Conservation (phyloP, 2,329 filamentous ascomycete genomes). For the Stagonosporopsis rhizophila region DNA sequence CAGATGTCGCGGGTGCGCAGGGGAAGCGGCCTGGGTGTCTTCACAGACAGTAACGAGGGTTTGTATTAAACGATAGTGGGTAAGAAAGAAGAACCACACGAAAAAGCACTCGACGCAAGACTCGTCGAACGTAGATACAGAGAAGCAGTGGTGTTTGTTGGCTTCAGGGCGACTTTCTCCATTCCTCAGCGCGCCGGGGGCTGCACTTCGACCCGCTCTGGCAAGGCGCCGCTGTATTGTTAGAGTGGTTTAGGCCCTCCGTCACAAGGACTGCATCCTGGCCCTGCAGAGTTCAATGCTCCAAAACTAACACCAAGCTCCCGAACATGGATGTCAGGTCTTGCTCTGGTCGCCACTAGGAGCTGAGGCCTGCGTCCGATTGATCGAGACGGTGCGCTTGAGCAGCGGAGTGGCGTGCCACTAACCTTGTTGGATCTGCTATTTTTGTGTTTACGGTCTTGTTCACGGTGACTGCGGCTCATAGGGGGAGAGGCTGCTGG, state of each 20-base stretch:
- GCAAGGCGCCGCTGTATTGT: slow-evolving; percentile 20
- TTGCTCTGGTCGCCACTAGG: slow-evolving; percentile 28
- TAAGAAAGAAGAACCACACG: slow-evolving; percentile 32
- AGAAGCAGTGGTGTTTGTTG: slow-evolving; percentile 20
- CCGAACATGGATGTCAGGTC: slow-evolving; percentile 24
- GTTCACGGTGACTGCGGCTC: slow-evolving; percentile 16
- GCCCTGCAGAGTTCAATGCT: slow-evolving; percentile 12
- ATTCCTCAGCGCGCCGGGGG: slow-evolving; percentile 29
- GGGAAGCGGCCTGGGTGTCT: slow-evolving; percentile 4
- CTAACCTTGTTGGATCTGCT: slow-evolving; percentile 18
- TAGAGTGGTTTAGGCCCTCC: slow-evolving; percentile 23
- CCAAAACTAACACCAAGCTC: slow-evolving; percentile 19
- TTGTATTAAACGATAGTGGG: slow-evolving; percentile 36
- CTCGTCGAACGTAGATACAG: slow-evolving; percentile 15
- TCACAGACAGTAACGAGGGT: slow-evolving; percentile 27
- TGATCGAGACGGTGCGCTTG: slow-evolving; percentile 26
- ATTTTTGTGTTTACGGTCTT: slow-evolving; percentile 26
- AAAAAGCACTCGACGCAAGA: slow-evolving; percentile 18
- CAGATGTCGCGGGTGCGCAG: slow-evolving; percentile 14
- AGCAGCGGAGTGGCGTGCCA: slow-evolving; percentile 25
- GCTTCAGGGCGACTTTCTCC: slow-evolving; percentile 31
- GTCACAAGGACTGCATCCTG: not conserved
- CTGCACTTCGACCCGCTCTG: slow-evolving; percentile 18
- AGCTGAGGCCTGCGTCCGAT: slow-evolving; percentile 24
- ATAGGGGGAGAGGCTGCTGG: not conserved